Percentiles rank a stretch among this genome's conserved stretches.
Evolutionary conservation across 1,139 yeast genomes (phyloP).

Genomic region (Lodderomyces theae): DNA sequence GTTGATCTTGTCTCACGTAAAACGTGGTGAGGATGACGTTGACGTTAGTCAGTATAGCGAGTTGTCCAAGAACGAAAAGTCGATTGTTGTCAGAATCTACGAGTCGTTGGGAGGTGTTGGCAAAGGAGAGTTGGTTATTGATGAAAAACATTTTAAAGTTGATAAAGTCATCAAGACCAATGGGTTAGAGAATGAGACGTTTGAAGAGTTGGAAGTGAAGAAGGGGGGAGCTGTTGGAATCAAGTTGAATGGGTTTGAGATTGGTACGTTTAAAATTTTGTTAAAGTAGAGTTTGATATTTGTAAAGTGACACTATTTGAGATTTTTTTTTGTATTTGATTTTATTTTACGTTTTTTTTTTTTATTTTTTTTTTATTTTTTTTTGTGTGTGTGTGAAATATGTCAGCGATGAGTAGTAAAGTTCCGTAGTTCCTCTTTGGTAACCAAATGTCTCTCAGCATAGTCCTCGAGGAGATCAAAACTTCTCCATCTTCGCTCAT

Average conservation of each 20-base stretch:
- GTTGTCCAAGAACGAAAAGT: conserved; percentile 33
- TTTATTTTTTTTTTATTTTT: not conserved
- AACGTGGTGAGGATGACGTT: conserved; percentile 83
- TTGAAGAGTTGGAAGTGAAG: conserved; percentile 21
- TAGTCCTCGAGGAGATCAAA: conserved; percentile 36
- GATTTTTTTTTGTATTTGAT: no score
- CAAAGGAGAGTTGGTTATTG: conserved; percentile 47
- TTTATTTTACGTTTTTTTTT: no score
- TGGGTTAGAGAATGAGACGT: conserved; percentile 63
- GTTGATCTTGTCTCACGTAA: conserved; percentile 70
- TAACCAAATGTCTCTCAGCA: conserved; percentile 33
- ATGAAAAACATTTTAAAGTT: conserved; percentile 32
- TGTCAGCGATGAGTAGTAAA: conserved; percentile 5
- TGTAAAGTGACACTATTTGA: no score
- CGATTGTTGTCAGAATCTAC: conserved; percentile 71
- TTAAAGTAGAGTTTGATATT: conserved; percentile 25
- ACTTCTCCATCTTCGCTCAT: conserved; percentile 32
- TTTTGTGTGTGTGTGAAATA: not conserved
- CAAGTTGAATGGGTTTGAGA: conserved; percentile 71
- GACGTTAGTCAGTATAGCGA: conserved; percentile 45
- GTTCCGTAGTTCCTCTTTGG: no score
- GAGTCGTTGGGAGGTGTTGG: conserved; percentile 71
- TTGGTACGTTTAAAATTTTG: conserved; percentile 60
- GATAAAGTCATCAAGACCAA: conserved; percentile 58
- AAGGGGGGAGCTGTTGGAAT: conserved; percentile 37